Base-by-base conservation (phyloP, 2,329 filamentous ascomycete species). In the Neurospora sp. region DNA sequence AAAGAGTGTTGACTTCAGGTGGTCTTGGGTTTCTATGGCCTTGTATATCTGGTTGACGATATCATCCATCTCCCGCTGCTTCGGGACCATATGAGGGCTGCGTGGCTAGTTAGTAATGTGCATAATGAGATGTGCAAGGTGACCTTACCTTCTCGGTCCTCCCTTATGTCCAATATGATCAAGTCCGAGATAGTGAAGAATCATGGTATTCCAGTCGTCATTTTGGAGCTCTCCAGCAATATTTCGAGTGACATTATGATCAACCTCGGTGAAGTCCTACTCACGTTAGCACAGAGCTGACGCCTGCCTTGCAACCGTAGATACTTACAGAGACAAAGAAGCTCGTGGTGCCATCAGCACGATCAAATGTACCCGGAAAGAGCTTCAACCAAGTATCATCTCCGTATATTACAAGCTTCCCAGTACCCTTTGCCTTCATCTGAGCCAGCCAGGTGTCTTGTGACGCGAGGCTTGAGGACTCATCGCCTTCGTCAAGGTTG, bases 371-470 rank as follows among this genome's bases (percentile, higher is more conserved):
- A 17, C 87, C 88, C 0, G 96, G 96, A 76, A 99, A 99, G 15
- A 99, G 85, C 82, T 97, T 98, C 75, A 99, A 83, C 96, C 96
- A 99, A 23, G 96, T 99, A 79, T 99, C 96, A 77, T 99, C 96
- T 67, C 96, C 96, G 77, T 96, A 97, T 90, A 99, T 96, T 78
- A 97, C 84, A 72, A 98, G 84, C 76, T 92, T 93, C 23, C 92
- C 92, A 19, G 82, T 79, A 33, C 83, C 82, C 76, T 88, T 91
- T 41, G 89, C 88, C 79, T 90, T 95, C 81, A 99, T 89, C 83
- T 99, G 96, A 41, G 93, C 92, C 36, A 99, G 87, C 95, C 96
- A 99, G 39, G 93, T 97, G 78, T 99, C 96, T 80, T 98, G 96
- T 37, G 87, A 87, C 15, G 92, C 90, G 33, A 99, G 86, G 3